phyloP scores from a whole-genome alignment of 192 early-diverging fungal species.

The Gorgonomyces haynaldii region DNA sequence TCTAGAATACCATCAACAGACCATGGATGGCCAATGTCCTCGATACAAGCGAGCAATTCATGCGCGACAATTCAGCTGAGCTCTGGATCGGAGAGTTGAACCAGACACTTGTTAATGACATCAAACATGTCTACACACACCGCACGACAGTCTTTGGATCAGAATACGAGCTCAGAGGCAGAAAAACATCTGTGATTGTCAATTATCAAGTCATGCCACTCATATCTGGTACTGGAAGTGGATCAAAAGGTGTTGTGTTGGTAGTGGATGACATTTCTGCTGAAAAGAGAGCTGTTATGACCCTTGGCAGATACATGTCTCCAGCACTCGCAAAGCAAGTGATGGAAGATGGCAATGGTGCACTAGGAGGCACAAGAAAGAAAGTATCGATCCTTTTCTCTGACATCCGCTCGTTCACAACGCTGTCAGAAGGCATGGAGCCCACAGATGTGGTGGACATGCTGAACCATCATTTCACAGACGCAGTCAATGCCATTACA shows the following conservation, averaged over 20 bases:
- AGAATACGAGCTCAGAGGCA: conserved; percentile 24
- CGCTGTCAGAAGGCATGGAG: conserved; percentile 35
- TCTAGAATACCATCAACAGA: conserved; percentile 25
- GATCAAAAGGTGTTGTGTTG: conserved; percentile 35
- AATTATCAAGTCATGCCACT: conserved; percentile 34
- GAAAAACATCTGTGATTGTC: conserved; percentile 17
- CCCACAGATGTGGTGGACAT: conserved; percentile 42
- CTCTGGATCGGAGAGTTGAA: conserved; percentile 28
- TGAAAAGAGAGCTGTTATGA: conserved; percentile 43
- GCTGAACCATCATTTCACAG: conserved; percentile 43
- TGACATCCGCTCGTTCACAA: conserved; percentile 36
- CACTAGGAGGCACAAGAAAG: conserved; percentile 38
- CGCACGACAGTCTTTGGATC: conserved; percentile 11
- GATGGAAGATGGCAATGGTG: conserved; percentile 37
- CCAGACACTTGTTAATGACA: conserved; percentile 27
- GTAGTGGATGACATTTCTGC: conserved; percentile 40
- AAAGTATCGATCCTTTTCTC: conserved; percentile 35
- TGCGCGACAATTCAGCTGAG: conserved; percentile 17
- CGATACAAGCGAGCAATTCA: conserved; percentile 15
- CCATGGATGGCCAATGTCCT: conserved; percentile 24
- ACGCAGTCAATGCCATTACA: conserved; percentile 42
- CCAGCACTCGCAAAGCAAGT: conserved; percentile 44
- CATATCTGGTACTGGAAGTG: conserved; percentile 13
- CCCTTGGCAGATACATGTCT: conserved; percentile 46
- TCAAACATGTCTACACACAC: conserved; percentile 20